phyloP scores from a whole-genome alignment of 1,139 yeast genomes.

The Hyphopichia buzzinii region DNA sequence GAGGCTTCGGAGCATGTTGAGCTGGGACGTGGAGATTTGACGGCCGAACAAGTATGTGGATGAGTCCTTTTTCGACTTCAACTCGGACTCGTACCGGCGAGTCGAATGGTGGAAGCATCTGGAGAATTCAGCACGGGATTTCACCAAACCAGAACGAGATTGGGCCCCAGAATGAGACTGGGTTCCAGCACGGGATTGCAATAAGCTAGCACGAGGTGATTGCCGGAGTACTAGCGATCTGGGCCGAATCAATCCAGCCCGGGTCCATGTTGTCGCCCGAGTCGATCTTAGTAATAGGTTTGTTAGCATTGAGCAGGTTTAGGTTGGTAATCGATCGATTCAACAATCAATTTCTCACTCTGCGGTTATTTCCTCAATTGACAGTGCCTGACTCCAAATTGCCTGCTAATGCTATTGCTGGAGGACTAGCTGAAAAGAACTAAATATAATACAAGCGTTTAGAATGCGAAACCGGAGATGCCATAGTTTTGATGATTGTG shows the following conservation, averaged over 20 bases:
- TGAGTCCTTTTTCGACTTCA: constrained; percentile 4
- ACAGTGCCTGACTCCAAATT: too few species aligned
- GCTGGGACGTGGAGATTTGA: constrained; percentile 46
- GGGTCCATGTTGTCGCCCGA: not conserved
- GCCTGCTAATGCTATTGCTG: too few species aligned
- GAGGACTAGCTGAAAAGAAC: too few species aligned
- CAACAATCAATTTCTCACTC: too few species aligned
- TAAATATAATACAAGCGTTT: too few species aligned
- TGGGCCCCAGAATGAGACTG: too few species aligned
- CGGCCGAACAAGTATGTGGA: constrained; percentile 20
- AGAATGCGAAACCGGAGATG: not conserved
- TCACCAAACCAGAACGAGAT: too few species aligned
- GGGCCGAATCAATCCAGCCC: not conserved
- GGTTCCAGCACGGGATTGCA: too few species aligned
- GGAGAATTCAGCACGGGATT: not conserved
- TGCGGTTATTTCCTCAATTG: too few species aligned
- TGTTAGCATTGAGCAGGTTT: not conserved
- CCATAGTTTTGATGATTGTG: too few species aligned
- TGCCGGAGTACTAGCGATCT: not conserved
- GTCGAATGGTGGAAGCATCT: constrained; percentile 1
- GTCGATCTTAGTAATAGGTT: not conserved
- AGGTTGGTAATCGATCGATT: too few species aligned
- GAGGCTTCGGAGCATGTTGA: constrained; percentile 60
- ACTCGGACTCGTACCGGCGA: constrained; percentile 1
- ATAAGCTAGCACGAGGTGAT: not conserved